phyloP scores from a whole-genome alignment of 257 asterid species.

The Gentiana straminea region DNA sequence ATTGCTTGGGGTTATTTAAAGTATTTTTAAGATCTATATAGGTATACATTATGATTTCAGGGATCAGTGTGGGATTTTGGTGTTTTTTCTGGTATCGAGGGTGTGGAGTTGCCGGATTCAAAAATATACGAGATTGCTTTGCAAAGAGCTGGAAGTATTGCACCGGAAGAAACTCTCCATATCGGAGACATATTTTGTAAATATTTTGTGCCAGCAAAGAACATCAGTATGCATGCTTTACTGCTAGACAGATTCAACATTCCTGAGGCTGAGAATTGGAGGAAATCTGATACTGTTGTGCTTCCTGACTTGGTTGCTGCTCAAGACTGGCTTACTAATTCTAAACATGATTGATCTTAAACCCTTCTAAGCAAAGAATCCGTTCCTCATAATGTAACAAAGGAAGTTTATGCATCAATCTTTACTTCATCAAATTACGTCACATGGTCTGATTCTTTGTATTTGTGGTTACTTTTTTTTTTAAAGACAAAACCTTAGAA shows the following conservation, averaged over 20 bases:
- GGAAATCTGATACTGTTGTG: constrained; percentile 69
- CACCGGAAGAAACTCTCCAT: constrained; percentile 73
- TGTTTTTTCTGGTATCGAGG: constrained; percentile 91
- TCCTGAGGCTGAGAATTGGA: constrained; percentile 73
- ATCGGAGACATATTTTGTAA: constrained; percentile 89
- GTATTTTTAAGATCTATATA: too few relatives aligned
- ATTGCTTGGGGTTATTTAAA: too few relatives aligned
- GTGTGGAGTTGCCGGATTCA: constrained; percentile 85
- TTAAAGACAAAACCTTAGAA: too few relatives aligned
- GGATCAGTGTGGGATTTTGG: constrained; percentile 99
- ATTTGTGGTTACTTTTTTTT: too few relatives aligned
- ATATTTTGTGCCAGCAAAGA: constrained; percentile 71
- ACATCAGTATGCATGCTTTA: constrained; percentile 72
- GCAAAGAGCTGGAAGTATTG: constrained; percentile 76
- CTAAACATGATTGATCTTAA: too few relatives aligned
- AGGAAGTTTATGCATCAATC: too few relatives aligned
- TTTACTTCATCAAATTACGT: too few relatives aligned
- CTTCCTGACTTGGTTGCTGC: constrained; percentile 68
- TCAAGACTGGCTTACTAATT: constrained; percentile 50
- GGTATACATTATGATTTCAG: constrained; percentile 36
- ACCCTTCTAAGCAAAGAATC: too few relatives aligned
- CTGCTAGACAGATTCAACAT: constrained; percentile 68
- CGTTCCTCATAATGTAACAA: too few relatives aligned
- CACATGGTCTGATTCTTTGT: too few relatives aligned
- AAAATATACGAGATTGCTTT: constrained; percentile 68